Conservation (phyloP, 495 filamentous ascomycete species). For the Staphylotrichum tortipilum region DNA sequence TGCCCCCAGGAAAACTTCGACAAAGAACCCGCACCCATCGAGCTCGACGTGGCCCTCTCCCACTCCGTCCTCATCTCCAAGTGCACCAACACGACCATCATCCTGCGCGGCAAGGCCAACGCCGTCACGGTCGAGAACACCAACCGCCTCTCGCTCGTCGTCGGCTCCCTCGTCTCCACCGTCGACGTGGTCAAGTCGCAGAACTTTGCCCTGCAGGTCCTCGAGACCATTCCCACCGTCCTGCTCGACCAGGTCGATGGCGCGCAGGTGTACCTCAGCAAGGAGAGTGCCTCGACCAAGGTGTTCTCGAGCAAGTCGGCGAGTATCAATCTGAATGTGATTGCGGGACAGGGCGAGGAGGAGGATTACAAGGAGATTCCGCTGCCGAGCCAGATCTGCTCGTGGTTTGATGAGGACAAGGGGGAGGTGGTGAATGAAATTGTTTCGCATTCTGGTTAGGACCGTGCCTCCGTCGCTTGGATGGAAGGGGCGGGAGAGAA, state of each 20-base stretch:
- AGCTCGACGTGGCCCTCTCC: conserved; percentile 67
- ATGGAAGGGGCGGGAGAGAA: background rate
- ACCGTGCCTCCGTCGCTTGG: too few species aligned
- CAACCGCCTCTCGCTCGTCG: conserved; percentile 68
- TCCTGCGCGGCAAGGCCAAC: conserved; percentile 86
- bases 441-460: conserved; percentile 67
- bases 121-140: conserved; percentile 91
- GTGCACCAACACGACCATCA: conserved; percentile 84
- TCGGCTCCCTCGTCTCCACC: conserved; percentile 82
- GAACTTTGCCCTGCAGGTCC: conserved; percentile 84
- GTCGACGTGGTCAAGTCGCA: conserved; percentile 90
- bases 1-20: conserved; percentile 74
- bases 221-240: conserved; percentile 66
- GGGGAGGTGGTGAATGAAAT: conserved; percentile 77
- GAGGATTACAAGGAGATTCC: conserved; percentile 78
- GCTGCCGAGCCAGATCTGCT: conserved; percentile 84
- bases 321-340: conserved; percentile 75
- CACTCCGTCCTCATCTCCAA: conserved; percentile 88
- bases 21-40: conserved; percentile 57
- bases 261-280: conserved; percentile 73
- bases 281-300: conserved; percentile 66
- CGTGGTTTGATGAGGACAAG: conserved; percentile 55
- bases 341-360: conserved; percentile 54
- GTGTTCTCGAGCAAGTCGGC: conserved; percentile 81
- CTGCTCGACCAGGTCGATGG: conserved; percentile 90